These are phyloP conservation scores for Haplosporangium sp. DNA, from an alignment of 371 early-diverging fungal genomes.

Conservation along the genomic window DNA sequence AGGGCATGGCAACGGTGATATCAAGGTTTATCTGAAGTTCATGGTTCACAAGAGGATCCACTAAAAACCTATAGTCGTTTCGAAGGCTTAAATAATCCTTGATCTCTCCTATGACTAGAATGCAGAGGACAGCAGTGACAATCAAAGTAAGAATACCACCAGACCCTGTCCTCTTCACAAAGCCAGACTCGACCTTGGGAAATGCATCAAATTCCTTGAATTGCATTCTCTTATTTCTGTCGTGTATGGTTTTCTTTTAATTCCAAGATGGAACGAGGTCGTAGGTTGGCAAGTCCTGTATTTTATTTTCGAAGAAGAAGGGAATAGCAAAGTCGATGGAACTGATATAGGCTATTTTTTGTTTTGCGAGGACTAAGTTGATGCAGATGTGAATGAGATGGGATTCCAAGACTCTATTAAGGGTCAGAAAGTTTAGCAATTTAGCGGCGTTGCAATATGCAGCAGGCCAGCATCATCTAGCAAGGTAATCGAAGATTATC, in stretches of 20 bases:
- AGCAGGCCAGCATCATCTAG: too few species aligned
- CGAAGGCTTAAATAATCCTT: constrained; percentile 69
- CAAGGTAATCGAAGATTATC: constrained; percentile 12
- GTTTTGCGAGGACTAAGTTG: neutral
- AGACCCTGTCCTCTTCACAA: constrained; percentile 78
- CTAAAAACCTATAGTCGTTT: constrained; percentile 82
- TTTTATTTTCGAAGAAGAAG: neutral
- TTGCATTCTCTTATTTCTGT: constrained; percentile 19
- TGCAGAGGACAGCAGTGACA: constrained; percentile 71
- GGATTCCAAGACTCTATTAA: neutral
- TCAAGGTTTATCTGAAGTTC: constrained; percentile 89
- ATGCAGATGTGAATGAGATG: neutral
- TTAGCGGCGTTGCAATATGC: too few species aligned
- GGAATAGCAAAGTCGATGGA: neutral
- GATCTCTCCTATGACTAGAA: constrained; percentile 77
- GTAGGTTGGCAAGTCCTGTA: constrained; percentile 1
- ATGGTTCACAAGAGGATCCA: constrained; percentile 76
- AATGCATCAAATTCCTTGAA: constrained; percentile 82
- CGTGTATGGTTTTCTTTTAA: neutral
- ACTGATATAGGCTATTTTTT: neutral
- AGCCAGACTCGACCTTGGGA: constrained; percentile 87
- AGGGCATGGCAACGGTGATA: constrained; percentile 90
- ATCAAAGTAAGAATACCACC: constrained; percentile 86
- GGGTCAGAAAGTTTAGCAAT: neutral
- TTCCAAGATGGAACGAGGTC: neutral